phyloP scores from a whole-genome alignment of 2,329 filamentous ascomycete species.

The Alternaria arborescens region DNA sequence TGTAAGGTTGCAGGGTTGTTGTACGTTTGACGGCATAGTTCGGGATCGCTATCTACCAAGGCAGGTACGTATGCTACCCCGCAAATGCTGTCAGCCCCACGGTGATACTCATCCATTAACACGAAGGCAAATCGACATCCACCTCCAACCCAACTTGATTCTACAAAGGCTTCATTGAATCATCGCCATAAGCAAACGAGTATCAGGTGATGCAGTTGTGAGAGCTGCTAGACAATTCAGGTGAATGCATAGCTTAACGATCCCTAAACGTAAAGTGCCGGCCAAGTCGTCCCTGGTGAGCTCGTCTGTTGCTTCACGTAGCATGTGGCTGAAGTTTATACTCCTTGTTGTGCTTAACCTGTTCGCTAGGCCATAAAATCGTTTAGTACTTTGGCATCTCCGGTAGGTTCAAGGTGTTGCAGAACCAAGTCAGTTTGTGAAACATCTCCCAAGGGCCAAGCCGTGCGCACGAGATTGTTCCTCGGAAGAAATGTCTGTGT shows the following conservation, averaged over 20 bases:
- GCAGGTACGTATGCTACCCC: slow-evolving; percentile 8
- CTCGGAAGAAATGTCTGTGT: background rate
- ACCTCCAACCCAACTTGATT: background rate
- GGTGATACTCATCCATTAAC: background rate
- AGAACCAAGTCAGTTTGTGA: background rate
- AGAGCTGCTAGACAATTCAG: background rate
- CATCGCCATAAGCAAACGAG: background rate
- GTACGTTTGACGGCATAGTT: background rate
- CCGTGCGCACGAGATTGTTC: background rate
- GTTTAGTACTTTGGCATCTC: too few species aligned
- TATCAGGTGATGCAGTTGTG: background rate
- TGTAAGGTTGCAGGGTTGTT: background rate
- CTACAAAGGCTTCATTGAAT: background rate
- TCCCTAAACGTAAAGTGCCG: too few species aligned
- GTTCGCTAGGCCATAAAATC: too few species aligned
- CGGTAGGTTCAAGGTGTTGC: too few species aligned
- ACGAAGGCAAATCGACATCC: background rate
- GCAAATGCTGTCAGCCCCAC: slow-evolving; percentile 7
- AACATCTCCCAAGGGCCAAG: background rate
- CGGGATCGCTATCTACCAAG: background rate
- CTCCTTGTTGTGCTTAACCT: too few species aligned
- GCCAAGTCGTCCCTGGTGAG: too few species aligned
- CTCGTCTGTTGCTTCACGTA: too few species aligned
- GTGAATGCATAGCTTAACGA: too few species aligned
- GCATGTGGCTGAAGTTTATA: too few species aligned